Evolutionary conservation across 2,329 filamentous ascomycete genomes (phyloP), one percentile per base, ranked within the genome.

Genomic region (Cercospora sojina): DNA sequence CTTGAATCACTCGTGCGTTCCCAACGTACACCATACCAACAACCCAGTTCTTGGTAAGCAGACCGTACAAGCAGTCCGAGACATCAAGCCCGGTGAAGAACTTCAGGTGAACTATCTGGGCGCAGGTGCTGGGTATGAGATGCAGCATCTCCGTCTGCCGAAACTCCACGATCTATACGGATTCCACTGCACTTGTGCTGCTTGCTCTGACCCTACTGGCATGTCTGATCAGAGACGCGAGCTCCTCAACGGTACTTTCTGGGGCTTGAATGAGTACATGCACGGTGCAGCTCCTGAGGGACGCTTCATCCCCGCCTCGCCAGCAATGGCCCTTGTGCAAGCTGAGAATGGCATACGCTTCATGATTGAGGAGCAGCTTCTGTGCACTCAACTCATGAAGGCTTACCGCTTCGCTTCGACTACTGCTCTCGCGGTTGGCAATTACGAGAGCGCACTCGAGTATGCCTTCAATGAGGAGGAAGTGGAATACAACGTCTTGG

Each of bases 321-420:
- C 51, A 29, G 10, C n/a, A 12, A 38, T 51, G 35, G 70, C 71
- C 3, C 61, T 70, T 6, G 32, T 38, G 12, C 68, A 70, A 35
- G 67, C 69, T 5, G 68, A 71, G 51, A 67, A 72, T 47, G 59
- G 98, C 78, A 97, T 98, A 78, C 90, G 93, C 41, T 84, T 98
- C 53, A 86, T 98, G 7, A 93, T 97, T 47, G 93, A 97, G 79
- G 94, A 98, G 80, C 94, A 94, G 7, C 84, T 98, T 63, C 35
- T 64, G 29, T 66, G 60, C 13, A 49, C 65, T 16, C 72, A 74
- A 59, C 66, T 75, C 2, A 51, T 59, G 56, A 72, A 68, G 49
- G 72, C 73, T 16, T 73, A 74, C 47, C 72, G 70, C 25, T 53
- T 69, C 6, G 71, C 72, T 7, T 69, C 72, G 1, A 62, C 38